Evolutionary conservation across 495 filamentous ascomycete species (phyloP), one percentile per base, ranked within the genome.

Genomic region (Penicillium robsamsonii): DNA sequence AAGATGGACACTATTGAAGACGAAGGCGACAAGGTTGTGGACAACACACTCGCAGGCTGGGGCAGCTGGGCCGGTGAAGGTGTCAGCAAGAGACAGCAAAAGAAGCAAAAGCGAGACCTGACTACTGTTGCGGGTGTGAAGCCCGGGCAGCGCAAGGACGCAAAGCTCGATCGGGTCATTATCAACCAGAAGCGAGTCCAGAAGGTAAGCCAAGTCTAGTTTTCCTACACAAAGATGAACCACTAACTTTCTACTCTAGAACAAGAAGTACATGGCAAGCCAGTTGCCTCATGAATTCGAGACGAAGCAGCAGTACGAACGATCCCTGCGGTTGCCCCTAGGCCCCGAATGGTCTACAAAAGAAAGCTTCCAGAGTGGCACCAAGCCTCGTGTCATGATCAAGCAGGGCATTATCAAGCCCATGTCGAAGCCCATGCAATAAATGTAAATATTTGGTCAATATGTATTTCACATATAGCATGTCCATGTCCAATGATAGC

Each of bases 271-370:
- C 68, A 79, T 96, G 56, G 91, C 95, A 10, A 83, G 84, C 9
- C 77, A 79, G 55, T 77, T 98, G 48, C 94, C 94, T 40, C 87
- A 91, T 74, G 89, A 86, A 9, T 97, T 90, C 70, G 94, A 96
- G 78, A 87, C 80, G 22, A 82, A 80, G 61, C 77, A 86, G 60
- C 92, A 98, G 75, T 98, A 98, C 75, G 94, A 98, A 75, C 79
- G 93, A 30, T 88, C 86, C 56, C 75, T 98, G 27, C 81, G 93
- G 29, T 64, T 96, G 52, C 94, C 95, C 12, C 83, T 96, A 29
- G 95, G 95, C 8, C 91, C 90, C 2, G 95, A 98, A 73, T 97
- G 92, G 91, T 82, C 83, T 60, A 96, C 94, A 13, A 97, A 97
- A 80, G 84, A 90, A 70, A 91, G 88, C 15, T 93, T 95, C 78